Conservation (phyloP, 129 eudicot genomes). For the Chrysanthemum seticuspe region DNA sequence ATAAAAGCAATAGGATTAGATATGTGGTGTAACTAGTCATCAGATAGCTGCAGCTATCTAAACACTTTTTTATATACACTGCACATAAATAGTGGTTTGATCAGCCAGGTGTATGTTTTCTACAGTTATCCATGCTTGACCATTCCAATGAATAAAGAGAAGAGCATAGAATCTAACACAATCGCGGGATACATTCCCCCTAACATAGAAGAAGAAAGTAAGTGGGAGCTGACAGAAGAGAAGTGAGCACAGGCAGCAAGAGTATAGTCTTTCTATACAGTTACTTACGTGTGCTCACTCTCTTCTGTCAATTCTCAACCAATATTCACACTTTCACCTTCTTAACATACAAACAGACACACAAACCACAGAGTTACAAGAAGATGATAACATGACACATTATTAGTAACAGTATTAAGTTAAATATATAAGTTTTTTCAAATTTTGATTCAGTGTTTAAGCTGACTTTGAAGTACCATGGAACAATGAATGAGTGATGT, state of each 20-base stretch:
- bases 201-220: slow-evolving; percentile 11
- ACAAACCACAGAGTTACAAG: background rate
- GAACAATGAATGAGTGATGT: slow-evolving; percentile 9
- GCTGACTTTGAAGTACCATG: slow-evolving; percentile 8
- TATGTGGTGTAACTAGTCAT: slow-evolving; percentile 24
- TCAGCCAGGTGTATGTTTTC: slow-evolving; percentile 29
- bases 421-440: background rate
- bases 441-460: background rate
- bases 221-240: slow-evolving; percentile 55
- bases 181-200: background rate
- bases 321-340: slow-evolving; percentile 22
- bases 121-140: slow-evolving; percentile 23
- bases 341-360: background rate
- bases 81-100: slow-evolving; percentile 7
- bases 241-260: slow-evolving; percentile 56
- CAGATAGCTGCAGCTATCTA: slow-evolving; percentile 26
- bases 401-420: background rate
- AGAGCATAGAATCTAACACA: slow-evolving; percentile 3
- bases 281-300: slow-evolving; percentile 56
- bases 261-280: slow-evolving; percentile 39
- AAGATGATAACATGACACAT: background rate
- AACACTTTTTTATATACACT: background rate
- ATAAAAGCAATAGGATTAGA: background rate
- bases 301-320: slow-evolving; percentile 51
- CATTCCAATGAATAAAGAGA: slow-evolving; percentile 13